phyloP scores from a whole-genome alignment of 1,284 basidiomycete species.

The Kwoniella shivajii region DNA sequence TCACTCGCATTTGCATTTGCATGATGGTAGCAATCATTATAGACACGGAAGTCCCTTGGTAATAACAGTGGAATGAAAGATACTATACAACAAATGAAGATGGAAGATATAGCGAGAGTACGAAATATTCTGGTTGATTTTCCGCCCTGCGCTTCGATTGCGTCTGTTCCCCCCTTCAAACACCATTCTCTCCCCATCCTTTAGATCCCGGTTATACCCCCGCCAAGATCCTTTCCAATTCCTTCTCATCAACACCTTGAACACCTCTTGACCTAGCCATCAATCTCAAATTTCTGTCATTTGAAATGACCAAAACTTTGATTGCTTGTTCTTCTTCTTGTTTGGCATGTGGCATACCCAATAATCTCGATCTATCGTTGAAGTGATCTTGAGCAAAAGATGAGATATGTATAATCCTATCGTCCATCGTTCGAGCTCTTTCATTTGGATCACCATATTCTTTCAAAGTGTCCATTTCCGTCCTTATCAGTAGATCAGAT shows the following conservation, averaged over 20 bases:
- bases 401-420: slow-evolving; percentile 87
- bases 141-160: too few species aligned
- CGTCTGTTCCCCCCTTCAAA: too few species aligned
- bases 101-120: too few species aligned
- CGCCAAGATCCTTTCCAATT: slow-evolving; percentile 47
- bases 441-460: slow-evolving; percentile 48
- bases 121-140: too few species aligned
- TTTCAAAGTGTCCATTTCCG: slow-evolving; percentile 75
- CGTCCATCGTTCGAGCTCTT: slow-evolving; percentile 81
- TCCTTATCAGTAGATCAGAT: slow-evolving; percentile 75
- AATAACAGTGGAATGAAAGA: too few species aligned
- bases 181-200: background rate
- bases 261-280: slow-evolving; percentile 51
- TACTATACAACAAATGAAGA: too few species aligned
- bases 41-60: too few species aligned
- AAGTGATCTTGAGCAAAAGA: slow-evolving; percentile 93
- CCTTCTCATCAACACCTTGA: slow-evolving; percentile 52
- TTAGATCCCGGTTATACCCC: background rate
- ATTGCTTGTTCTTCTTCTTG: slow-evolving; percentile 56
- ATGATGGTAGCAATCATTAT: too few species aligned
- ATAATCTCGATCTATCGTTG: slow-evolving; percentile 74
- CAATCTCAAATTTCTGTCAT: slow-evolving; percentile 75
- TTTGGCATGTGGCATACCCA: slow-evolving; percentile 55
- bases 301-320: slow-evolving; percentile 84
- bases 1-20: too few species aligned